Evolutionary conservation across 2,329 filamentous ascomycete species (phyloP), one percentile per base, ranked within the genome.

Genomic region (Nakataea oryzae): DNA sequence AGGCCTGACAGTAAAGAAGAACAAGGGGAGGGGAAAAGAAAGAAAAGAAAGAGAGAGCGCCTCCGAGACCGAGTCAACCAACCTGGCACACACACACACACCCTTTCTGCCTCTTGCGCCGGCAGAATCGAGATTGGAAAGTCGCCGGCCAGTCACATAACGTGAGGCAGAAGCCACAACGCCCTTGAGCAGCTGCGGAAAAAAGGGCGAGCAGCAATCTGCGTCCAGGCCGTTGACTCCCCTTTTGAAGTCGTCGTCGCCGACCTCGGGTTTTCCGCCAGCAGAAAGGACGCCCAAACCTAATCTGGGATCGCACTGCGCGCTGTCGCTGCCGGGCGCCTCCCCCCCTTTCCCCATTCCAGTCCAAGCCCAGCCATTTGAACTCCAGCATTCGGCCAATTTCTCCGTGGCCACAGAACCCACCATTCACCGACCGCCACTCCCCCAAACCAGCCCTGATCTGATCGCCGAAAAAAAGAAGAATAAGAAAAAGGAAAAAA

Each of bases 161-260:
- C 60, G 60, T 57, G 60, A 58, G 57, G 29, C 60, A 57, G 59
- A 55, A 61, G 60, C 60, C 60, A 61, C 60, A 41, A 59, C 30
- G n/a, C 58, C 55, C 32, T 27, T 41, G 27, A 61, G 57, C 54
- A 32, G 54, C 54, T 54, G 60, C 60, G 32, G 13, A n/a, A n/a
- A n/a, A 27, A 12, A 32, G 21, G 56, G 58, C 11, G 30, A 59
- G 26, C 54, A 27, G 29, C 32, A 57, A 57, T 7, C 54, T 41
- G 26, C 28, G 34, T 54, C 60, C 60, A 54, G 41, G 21, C 60
- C 54, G n/a, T n/a, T 50, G 41, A 17, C 41, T 50, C 41, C 21
- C 41, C 41, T 50, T n/a, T 50, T 50, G 41, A 50, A n/a, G n/a
- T n/a, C 21, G 9, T n/a, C 41, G 41, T 50, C 41, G 41, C 41